These are phyloP conservation scores for Pleurotus tuoliensis DNA, from an alignment of 768 basidiomycete species.

Conservation along the genomic window DNA sequence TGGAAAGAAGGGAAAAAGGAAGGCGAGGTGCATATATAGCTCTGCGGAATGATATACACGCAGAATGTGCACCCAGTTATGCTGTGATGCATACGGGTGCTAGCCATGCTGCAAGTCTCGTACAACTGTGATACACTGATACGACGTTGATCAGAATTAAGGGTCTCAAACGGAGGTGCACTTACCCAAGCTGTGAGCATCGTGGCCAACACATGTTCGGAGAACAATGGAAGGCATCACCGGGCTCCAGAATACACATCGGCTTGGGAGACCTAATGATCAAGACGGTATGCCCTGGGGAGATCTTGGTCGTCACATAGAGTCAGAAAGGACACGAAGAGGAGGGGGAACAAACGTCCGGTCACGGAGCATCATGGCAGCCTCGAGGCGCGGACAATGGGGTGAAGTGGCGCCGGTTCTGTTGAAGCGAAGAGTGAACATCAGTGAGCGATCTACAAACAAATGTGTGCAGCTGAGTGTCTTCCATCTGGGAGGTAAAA, in stretches of 20 bases:
- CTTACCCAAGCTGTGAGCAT: neutral
- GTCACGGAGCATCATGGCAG: neutral
- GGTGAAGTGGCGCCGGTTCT: too few relatives aligned
- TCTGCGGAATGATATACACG: slow-evolving; percentile 7
- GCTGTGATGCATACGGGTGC: neutral
- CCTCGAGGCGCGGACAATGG: neutral
- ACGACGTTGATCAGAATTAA: neutral
- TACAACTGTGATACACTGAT: too few relatives aligned
- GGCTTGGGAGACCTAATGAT: too few relatives aligned
- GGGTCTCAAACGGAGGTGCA: neutral
- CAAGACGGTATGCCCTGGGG: too few relatives aligned
- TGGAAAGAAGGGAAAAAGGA: neutral
- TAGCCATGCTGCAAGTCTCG: too few relatives aligned
- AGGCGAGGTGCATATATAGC: neutral
- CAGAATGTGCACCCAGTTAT: slow-evolving; percentile 2
- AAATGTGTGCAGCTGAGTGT: too few relatives aligned
- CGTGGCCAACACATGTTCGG: neutral
- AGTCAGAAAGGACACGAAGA: neutral
- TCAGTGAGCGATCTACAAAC: too few relatives aligned
- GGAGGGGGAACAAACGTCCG: neutral
- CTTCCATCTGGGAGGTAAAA: neutral
- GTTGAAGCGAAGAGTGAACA: too few relatives aligned
- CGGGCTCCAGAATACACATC: too few relatives aligned
- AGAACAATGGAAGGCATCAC: too few relatives aligned
- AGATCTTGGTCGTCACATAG: too few relatives aligned